Evolutionary conservation across 78 protist genomes (phyloP).

Genomic region (Speleostelium caveatum): DNA sequence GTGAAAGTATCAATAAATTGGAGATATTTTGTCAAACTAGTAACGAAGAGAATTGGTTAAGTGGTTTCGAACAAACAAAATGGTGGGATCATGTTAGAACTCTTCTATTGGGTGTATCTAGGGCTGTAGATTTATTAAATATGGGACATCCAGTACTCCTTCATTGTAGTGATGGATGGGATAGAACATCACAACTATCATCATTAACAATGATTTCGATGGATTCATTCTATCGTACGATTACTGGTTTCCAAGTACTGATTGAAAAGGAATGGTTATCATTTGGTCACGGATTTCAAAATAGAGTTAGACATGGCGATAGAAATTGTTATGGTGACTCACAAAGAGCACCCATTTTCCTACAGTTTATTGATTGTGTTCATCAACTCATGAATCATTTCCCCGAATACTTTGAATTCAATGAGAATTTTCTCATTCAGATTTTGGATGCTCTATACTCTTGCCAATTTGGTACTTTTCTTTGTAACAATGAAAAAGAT

Average conservation of each 20-base stretch:
- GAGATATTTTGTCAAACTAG: constrained; percentile 21
- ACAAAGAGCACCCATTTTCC: constrained; percentile 93
- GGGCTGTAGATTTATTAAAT: constrained; percentile 25
- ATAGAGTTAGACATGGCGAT: constrained; percentile 76
- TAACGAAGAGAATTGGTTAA: constrained; percentile 54
- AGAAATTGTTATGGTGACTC: constrained; percentile 43
- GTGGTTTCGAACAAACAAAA: constrained; percentile 49
- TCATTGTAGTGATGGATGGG: constrained; percentile 99
- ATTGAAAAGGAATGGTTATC: constrained; percentile 96
- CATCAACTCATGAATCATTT: constrained; percentile 85
- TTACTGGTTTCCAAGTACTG: constrained; percentile 90
- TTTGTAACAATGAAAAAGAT: constrained; percentile 82
- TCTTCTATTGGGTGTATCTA: constrained; percentile 43
- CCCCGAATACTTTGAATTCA: constrained; percentile 94
- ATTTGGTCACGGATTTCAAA: constrained; percentile 92
- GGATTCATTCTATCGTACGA: constrained; percentile 95
- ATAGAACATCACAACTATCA: constrained; percentile 79
- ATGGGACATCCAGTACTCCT: constrained; percentile 75
- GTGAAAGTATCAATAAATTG: constrained; percentile 68
- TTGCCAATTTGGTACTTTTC: constrained; percentile 92
- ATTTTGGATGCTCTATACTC: constrained; percentile 48
- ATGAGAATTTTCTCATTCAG: constrained; percentile 76
- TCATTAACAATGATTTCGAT: constrained; percentile 83
- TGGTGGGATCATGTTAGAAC: constrained; percentile 74
- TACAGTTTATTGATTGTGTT: constrained; percentile 95